phyloP scores from a whole-genome alignment of 192 early-diverging fungal species.

The Rhizophagus sp. region DNA sequence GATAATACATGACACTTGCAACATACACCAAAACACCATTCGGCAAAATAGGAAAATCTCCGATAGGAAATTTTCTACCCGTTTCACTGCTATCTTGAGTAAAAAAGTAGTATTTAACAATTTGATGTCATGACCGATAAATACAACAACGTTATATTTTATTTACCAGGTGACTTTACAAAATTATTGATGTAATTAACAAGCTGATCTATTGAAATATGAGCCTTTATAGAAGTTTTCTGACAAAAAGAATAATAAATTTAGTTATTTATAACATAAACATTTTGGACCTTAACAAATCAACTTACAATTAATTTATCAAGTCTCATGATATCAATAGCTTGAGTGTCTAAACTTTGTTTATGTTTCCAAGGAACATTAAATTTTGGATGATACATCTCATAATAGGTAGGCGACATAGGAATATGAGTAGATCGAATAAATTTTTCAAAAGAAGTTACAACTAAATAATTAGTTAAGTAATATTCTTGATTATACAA shows the following conservation, averaged over 20 bases:
- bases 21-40: neutral
- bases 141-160: neutral
- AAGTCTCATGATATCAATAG: neutral
- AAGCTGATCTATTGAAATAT: neutral
- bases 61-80: neutral
- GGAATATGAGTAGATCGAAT: neutral
- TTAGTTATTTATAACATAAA: neutral
- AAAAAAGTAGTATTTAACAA: neutral
- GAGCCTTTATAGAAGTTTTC: neutral
- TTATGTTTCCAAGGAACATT: slow-evolving; percentile 6
- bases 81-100: neutral
- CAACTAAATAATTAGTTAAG: slow-evolving; percentile 5
- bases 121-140: neutral
- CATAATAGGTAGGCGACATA: slow-evolving; percentile 10
- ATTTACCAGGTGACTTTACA: neutral
- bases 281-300: neutral
- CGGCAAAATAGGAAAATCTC: neutral
- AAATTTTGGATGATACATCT: slow-evolving; percentile 14
- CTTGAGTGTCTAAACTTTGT: neutral
- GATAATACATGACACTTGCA: slow-evolving; percentile 2
- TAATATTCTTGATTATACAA: neutral
- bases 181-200: neutral
- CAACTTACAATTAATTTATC: slow-evolving; percentile 9
- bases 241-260: neutral
- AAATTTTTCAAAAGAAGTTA: neutral